Evolutionary conservation across 345 rosid genomes (phyloP).

Genomic region (Pugionium cornutum): DNA sequence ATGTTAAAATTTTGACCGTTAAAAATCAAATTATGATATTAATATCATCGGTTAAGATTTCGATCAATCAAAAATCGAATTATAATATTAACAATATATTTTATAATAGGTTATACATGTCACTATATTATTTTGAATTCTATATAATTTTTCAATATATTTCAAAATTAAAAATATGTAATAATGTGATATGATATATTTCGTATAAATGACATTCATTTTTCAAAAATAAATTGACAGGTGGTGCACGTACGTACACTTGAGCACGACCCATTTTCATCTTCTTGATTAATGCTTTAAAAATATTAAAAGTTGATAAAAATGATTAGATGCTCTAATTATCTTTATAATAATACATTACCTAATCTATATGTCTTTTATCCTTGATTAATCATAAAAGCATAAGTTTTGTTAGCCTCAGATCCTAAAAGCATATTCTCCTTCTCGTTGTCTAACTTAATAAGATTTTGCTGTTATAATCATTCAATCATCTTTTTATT

Average conservation of each 20-base stretch:
- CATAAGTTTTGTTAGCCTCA: conserved; percentile 22
- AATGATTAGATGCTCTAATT: conserved; percentile 35
- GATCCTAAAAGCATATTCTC: conserved; percentile 37
- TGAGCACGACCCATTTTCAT: background rate
- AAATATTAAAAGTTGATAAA: conserved; percentile 20
- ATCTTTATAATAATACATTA: background rate
- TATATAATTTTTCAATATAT: no score
- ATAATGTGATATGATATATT: no score
- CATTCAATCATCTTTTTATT: background rate
- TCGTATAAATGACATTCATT: no score
- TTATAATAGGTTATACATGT: no score
- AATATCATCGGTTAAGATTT: no score
- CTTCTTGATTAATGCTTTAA: conserved; percentile 13
- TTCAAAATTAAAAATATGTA: no score
- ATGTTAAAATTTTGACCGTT: no score
- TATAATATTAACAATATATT: no score
- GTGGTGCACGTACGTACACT: conserved; percentile 29
- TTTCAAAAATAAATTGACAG: conserved; percentile 25
- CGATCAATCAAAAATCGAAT: no score
- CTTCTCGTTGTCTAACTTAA: conserved; percentile 15
- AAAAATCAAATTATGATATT: no score
- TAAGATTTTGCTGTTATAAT: background rate
- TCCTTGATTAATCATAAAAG: conserved; percentile 26
- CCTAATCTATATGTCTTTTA: conserved; percentile 22
- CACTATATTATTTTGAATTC: no score